These are phyloP conservation scores for Pseudozyma flocculosa DNA, from an alignment of 1,284 basidiomycete genomes.

Conservation along the genomic window DNA sequence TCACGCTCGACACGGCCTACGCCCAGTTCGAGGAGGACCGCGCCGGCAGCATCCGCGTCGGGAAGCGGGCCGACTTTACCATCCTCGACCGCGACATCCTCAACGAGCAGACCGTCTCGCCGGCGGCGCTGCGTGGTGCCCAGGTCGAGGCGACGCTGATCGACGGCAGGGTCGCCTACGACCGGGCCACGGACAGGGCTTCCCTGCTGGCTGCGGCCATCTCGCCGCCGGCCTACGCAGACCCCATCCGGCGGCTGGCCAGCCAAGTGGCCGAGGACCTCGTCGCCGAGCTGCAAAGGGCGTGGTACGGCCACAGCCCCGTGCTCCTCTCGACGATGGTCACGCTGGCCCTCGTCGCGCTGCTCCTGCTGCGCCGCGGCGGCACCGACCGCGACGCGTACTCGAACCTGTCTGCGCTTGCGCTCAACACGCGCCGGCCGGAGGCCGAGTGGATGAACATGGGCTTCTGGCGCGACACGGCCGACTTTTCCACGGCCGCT, in stretches of 20 bases:
- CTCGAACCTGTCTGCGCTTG: conserved; percentile 19
- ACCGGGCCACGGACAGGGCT: conserved; percentile 57
- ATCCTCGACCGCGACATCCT: conserved; percentile 78
- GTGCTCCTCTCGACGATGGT: conserved; percentile 1
- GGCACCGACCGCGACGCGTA: conserved; percentile 11
- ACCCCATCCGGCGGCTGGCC: neutral
- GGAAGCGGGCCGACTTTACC: conserved; percentile 83
- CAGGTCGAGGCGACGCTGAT: conserved; percentile 74
- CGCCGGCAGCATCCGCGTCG: conserved; percentile 65
- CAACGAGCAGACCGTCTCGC: conserved; percentile 61
- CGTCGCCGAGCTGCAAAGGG: neutral
- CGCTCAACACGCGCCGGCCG: conserved; percentile 26
- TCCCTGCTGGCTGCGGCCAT: conserved; percentile 6
- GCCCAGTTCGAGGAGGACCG: conserved; percentile 76
- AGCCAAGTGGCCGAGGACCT: too few species aligned
- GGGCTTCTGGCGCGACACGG: conserved; percentile 32
- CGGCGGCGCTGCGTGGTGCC: conserved; percentile 70
- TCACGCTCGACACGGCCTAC: conserved; percentile 83
- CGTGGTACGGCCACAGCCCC: neutral
- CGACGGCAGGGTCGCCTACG: conserved; percentile 73
- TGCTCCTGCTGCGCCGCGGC: conserved; percentile 4
- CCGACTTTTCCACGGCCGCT: conserved; percentile 30
- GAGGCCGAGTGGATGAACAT: conserved; percentile 50
- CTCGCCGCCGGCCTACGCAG: neutral
- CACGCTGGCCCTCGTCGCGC: conserved; percentile 6